Evolutionary conservation across 345 rosid genomes (phyloP), one percentile per base, ranked within the genome.

Genomic region (Lagerstroemia speciosa): DNA sequence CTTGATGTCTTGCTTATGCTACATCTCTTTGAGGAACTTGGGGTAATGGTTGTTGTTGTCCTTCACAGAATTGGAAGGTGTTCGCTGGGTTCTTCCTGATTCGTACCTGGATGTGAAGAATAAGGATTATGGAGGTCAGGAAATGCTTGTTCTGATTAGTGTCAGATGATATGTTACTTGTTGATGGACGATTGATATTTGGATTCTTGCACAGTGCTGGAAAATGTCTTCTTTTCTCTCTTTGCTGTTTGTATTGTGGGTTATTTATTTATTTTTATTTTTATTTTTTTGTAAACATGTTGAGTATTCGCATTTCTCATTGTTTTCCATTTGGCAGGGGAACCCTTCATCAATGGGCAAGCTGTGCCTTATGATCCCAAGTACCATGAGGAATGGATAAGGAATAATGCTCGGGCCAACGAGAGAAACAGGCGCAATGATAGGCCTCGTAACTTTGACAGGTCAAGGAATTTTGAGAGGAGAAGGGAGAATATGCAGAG

Each of bases 51-150:
- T 26, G 6, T 11, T 43, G 16, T 24, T 70, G 19, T 24, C 46
- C 66, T 34, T 11, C 40, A 0, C 82, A 94, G 99, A 90, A 63
- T 71, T 95, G 78, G 88, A 90, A 8, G 75, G 79, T 46, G 98
- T 92, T 41, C 87, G 96, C 11, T 95, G 99, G 92, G 99, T 95
- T 79, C 97, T 95, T 70, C 99, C 98, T 26, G 98, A 95, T 81
- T 95, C 99, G 4, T 95, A 89, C 79, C 43, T 92, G 71, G 98
- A 95, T 84, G 93, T 92, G 53, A 89, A 67, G 79, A 92, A 95
- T 79, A 87, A 95, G 72, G 89, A 92, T 70, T 95, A 95, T 70
- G 99, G 98, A 83, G 99, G 99, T 95, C 76, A 77, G 77, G 27
- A 45, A 6, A 0, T 0, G 29, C 3, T 1, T 34, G 19, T 66